A percentile compares a stretch with the other conserved stretches of the same genome.
phyloP scores from a whole-genome alignment of 2,329 filamentous ascomycete species.

The Alternaria arbusti region DNA sequence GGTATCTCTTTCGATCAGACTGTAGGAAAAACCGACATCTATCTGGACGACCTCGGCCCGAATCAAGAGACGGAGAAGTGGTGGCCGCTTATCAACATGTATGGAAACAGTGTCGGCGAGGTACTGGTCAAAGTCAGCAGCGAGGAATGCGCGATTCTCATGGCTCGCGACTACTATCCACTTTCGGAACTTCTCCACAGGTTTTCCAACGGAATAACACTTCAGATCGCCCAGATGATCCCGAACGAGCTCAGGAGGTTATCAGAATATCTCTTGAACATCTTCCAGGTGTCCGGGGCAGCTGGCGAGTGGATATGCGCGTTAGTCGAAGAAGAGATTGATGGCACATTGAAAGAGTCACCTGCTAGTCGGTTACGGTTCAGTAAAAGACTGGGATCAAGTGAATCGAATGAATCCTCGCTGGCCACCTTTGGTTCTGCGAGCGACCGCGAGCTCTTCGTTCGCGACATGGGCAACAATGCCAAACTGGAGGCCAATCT shows the following conservation, averaged over 20 bases:
- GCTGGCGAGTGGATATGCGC: constrained; percentile 90
- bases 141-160: constrained; percentile 88
- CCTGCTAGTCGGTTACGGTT: constrained; percentile 72
- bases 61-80: constrained; percentile 83
- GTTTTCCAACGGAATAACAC: constrained; percentile 82
- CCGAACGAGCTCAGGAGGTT: constrained; percentile 79
- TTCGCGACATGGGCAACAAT: constrained; percentile 79
- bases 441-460: constrained; percentile 72
- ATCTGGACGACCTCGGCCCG: constrained; percentile 77
- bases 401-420: constrained; percentile 66
- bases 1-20: constrained; percentile 57
- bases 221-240: constrained; percentile 81
- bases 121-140: constrained; percentile 83
- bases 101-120: constrained; percentile 77
- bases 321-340: constrained; percentile 95
- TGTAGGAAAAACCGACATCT: constrained; percentile 80
- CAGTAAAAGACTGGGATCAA: constrained; percentile 73
- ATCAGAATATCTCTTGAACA: constrained; percentile 86
- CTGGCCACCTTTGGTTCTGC: constrained; percentile 46
- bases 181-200: constrained; percentile 84
- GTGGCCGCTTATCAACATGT: constrained; percentile 81
- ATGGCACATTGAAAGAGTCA: constrained; percentile 84
- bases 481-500: constrained; percentile 89
- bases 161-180: constrained; percentile 82
- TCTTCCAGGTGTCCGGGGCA: constrained; percentile 89